phyloP scores from a whole-genome alignment of 768 basidiomycete genomes.

The Tulasnella calospora region DNA sequence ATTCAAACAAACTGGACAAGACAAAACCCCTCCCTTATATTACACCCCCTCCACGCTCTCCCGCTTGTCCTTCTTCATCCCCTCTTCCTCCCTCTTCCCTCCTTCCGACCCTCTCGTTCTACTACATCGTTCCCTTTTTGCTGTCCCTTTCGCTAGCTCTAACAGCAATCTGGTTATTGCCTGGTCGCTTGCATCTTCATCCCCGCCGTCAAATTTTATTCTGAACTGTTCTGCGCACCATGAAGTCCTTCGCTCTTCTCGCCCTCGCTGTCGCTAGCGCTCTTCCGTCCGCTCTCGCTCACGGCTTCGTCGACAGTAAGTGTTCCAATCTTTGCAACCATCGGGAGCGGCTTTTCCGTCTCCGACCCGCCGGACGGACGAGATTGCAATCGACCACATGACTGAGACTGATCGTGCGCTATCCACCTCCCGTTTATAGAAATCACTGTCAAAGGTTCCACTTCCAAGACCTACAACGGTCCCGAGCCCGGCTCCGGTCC shows the following conservation, averaged over 20 bases:
- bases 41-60: background rate
- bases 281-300: constrained; percentile 3
- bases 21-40: background rate
- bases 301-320: constrained; percentile 22
- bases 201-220: background rate
- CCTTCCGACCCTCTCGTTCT: constrained; percentile 8
- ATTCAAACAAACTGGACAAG: background rate
- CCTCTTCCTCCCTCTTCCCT: background rate
- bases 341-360: background rate
- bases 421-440: background rate
- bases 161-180: constrained; percentile 20
- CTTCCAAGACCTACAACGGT: constrained; percentile 42
- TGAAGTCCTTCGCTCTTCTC: constrained; percentile 16
- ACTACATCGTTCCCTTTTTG: background rate
- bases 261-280: background rate
- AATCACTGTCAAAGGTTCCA: constrained; percentile 47
- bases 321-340: background rate
- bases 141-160: background rate
- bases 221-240: background rate
- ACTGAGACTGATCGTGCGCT: background rate
- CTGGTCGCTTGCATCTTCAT: background rate
- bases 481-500: constrained; percentile 40
- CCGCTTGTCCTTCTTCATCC: background rate
- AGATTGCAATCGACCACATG: background rate
- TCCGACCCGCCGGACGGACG: background rate